These are phyloP conservation scores for Flaveria robusta DNA, from an alignment of 129 eudicot species.

Conservation along the genomic window DNA sequence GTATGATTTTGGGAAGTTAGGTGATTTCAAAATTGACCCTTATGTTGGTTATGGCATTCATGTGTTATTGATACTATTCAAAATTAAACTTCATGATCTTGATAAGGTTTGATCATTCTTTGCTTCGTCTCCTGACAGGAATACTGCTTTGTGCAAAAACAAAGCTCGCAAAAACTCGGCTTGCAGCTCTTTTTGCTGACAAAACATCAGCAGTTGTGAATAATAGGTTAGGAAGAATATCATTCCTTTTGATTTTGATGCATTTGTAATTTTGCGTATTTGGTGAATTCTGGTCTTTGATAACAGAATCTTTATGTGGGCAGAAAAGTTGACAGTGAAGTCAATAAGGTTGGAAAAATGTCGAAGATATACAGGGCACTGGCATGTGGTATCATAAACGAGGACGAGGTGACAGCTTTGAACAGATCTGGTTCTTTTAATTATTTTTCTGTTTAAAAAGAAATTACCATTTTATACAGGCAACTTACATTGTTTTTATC, in stretches of 20 bases:
- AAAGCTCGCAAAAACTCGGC: conserved; percentile 71
- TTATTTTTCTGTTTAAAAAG: background rate
- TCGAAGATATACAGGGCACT: conserved; percentile 86
- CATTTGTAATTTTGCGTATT: conserved; percentile 1
- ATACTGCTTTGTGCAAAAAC: conserved; percentile 96
- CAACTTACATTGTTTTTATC: background rate
- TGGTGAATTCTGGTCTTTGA: background rate
- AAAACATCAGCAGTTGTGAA: conserved; percentile 68
- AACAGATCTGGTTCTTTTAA: conserved; percentile 9
- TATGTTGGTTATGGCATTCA: background rate
- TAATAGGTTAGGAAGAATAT: conserved; percentile 49
- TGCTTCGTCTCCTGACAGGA: conserved; percentile 45
- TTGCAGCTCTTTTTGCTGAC: conserved; percentile 90
- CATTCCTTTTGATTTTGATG: background rate
- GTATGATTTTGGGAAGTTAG: background rate
- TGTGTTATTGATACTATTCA: background rate
- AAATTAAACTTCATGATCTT: background rate
- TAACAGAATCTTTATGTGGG: conserved; percentile 28
- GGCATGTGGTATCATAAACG: conserved; percentile 58
- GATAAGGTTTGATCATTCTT: background rate
- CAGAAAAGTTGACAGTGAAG: conserved; percentile 45
- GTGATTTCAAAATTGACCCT: background rate
- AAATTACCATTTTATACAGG: background rate
- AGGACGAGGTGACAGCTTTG: conserved; percentile 59
- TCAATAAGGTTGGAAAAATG: conserved; percentile 47